Evolutionary conservation across 2,329 filamentous ascomycete genomes (phyloP).

Genomic region (Nothopassalora personata): DNA sequence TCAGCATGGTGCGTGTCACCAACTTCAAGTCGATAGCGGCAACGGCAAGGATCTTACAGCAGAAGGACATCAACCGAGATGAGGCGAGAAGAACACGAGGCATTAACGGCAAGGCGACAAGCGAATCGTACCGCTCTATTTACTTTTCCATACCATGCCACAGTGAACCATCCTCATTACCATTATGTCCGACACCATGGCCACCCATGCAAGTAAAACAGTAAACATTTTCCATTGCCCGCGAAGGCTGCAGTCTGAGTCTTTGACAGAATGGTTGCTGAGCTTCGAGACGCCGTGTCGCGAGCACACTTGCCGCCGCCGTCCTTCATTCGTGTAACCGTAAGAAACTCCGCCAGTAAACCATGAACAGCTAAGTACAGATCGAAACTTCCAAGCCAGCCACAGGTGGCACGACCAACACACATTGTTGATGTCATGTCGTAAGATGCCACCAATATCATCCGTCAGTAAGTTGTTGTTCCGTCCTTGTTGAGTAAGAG

Average conservation of each 20-base stretch:
- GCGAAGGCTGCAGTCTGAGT: constrained; percentile 26
- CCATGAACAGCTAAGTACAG: constrained; percentile 22
- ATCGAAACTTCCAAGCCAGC: constrained; percentile 13
- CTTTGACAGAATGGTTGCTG: constrained; percentile 11
- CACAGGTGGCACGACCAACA: constrained; percentile 25
- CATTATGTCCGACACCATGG: not conserved
- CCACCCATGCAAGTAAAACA: constrained; percentile 11
- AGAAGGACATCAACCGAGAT: not conserved
- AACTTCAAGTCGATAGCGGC: not conserved
- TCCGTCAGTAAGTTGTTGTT: constrained; percentile 11
- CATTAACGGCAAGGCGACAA: constrained; percentile 8
- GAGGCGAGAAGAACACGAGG: not conserved
- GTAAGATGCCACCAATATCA: constrained; percentile 22
- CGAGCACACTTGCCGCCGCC: constrained; percentile 14
- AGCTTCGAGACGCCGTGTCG: not conserved
- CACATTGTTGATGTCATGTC: constrained; percentile 27
- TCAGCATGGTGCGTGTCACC: not conserved
- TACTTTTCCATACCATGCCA: constrained; percentile 18
- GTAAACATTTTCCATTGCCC: constrained; percentile 27
- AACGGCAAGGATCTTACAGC: not conserved
- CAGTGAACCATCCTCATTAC: constrained; percentile 1
- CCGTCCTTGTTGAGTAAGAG: constrained; percentile 14
- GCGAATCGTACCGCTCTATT: constrained; percentile 18
- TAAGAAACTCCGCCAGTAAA: constrained; percentile 12
- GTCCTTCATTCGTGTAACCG: constrained; percentile 5